Base-by-base conservation (phyloP, 2,329 filamentous ascomycete genomes). In the Fusarium sambucinum region DNA sequence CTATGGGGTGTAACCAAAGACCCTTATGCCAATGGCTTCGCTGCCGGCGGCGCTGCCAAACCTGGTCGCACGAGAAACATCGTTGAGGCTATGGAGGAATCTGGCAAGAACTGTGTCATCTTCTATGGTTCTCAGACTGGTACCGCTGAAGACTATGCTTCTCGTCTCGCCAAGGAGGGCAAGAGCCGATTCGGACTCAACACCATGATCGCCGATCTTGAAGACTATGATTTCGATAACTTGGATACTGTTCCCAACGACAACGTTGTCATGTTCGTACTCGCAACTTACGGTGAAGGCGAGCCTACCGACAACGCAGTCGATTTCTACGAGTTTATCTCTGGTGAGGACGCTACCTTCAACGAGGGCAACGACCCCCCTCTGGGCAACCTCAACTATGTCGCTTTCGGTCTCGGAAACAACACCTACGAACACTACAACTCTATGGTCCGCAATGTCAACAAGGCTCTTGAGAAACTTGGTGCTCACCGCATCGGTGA, bases 371-470 rank as follows among this genome's bases (percentile, higher is more conserved):
- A 80, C 45, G 91, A 95, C 23, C 87, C 90, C 66, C 87, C 95
- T 50, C 88, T 99, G 55, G 85, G 83, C 52, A 94, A 93, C 75
- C 87, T 99, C 77, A 95, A 94, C 79, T 99, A 94, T 77, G 94
- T 99, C 76, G 88, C 94, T 59, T 99, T 99, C 75, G 96, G 96
- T 76, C 89, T 99, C 38, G 96, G 96, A 72, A 99, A 99, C 86
- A 99, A 98, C 85, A 98, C 96, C 29, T 99, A 99, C 79, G 96
- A 99, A 79, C 96, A 99, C 85, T 99, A 97, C 86, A 99, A 99
- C 84, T 92, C 92, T 53, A 97, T 99, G 93, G 94, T 99, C 63
- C 93, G 95, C 79, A 92, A 95, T 68, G 90, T 98, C 59, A 89
- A 96, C 81, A 89, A 91, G 78, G 90, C 89, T 66, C 84, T 99